phyloP scores from a whole-genome alignment of 306 rosid genomes.

The Abrus precatorius region DNA sequence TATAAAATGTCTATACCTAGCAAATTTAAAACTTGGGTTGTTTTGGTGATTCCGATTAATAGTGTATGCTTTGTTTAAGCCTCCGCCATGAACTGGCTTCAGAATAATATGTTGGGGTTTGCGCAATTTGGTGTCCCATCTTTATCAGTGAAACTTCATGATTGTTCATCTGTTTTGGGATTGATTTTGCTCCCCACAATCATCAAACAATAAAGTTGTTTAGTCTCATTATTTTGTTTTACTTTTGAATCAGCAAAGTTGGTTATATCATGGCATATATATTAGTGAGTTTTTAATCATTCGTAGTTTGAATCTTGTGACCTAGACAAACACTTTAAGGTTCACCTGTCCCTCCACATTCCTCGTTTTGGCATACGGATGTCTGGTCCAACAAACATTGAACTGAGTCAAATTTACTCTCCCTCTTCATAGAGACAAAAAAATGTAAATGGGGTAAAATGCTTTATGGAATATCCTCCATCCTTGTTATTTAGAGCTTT shows the following conservation, averaged over 20 bases:
- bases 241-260: slow-evolving; percentile 80
- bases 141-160: slow-evolving; percentile 74
- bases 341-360: slow-evolving; percentile 55
- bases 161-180: slow-evolving; percentile 74
- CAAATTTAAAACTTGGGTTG: too few species aligned
- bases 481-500: slow-evolving; percentile 16
- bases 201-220: slow-evolving; percentile 67
- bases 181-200: slow-evolving; percentile 94
- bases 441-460: slow-evolving; percentile 22
- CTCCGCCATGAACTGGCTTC: too few species aligned
- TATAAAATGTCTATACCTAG: too few species aligned
- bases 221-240: slow-evolving; percentile 72
- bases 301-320: slow-evolving; percentile 68
- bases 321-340: slow-evolving; percentile 54
- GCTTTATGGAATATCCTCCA: slow-evolving; percentile 34
- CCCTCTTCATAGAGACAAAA: neutral
- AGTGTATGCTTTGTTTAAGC: too few species aligned
- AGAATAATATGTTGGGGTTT: slow-evolving; percentile 46
- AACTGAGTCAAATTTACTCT: slow-evolving; percentile 45
- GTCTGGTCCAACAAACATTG: slow-evolving; percentile 32
- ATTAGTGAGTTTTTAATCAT: slow-evolving; percentile 93
- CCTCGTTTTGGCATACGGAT: slow-evolving; percentile 39
- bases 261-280: slow-evolving; percentile 80
- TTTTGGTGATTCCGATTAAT: too few species aligned
- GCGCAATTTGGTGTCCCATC: slow-evolving; percentile 67